Percentiles rank a stretch among this genome's conserved stretches.
Evolutionary conservation across 2,329 filamentous ascomycete genomes (phyloP).

Genomic region (Cladophialophora yegresii): DNA sequence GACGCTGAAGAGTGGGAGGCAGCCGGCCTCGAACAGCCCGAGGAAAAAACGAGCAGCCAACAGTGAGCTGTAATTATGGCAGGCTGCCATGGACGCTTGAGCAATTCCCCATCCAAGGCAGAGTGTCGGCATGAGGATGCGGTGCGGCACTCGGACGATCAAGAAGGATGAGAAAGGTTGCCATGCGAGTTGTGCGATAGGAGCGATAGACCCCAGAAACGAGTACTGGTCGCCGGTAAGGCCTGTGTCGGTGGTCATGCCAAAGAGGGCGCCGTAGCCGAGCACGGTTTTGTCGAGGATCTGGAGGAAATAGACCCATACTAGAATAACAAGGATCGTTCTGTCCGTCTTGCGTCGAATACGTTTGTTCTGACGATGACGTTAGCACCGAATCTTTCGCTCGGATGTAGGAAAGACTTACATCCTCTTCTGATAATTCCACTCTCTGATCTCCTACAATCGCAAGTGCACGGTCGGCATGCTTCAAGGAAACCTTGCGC

Average conservation of each 20-base stretch:
- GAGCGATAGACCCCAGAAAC: slow-evolving; percentile 58
- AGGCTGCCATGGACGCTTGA: slow-evolving; percentile 52
- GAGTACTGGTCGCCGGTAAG: slow-evolving; percentile 60
- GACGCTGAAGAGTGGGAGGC: slow-evolving; percentile 49
- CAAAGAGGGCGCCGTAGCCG: slow-evolving; percentile 61
- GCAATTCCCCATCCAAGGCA: slow-evolving; percentile 54
- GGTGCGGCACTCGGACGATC: slow-evolving; percentile 63
- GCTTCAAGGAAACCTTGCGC: slow-evolving; percentile 20
- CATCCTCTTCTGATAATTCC: slow-evolving; percentile 44
- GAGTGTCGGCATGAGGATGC: slow-evolving; percentile 58
- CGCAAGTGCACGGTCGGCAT: slow-evolving; percentile 35
- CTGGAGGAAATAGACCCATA: slow-evolving; percentile 53
- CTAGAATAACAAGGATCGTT: slow-evolving; percentile 54
- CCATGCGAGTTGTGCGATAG: slow-evolving; percentile 63
- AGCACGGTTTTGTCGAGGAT: slow-evolving; percentile 62
- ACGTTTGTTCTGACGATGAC: slow-evolving; percentile 49
- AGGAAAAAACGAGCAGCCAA: slow-evolving; percentile 56
- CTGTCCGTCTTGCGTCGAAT: slow-evolving; percentile 65
- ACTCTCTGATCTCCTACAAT: slow-evolving; percentile 37
- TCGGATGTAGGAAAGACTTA: slow-evolving; percentile 17
- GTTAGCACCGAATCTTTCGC: background rate
- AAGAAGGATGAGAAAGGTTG: slow-evolving; percentile 62
- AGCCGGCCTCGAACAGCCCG: slow-evolving; percentile 57
- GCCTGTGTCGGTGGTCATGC: slow-evolving; percentile 53
- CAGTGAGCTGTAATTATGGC: slow-evolving; percentile 50